Conservation (phyloP, 768 basidiomycete genomes). For the Naganishia antarctica region DNA sequence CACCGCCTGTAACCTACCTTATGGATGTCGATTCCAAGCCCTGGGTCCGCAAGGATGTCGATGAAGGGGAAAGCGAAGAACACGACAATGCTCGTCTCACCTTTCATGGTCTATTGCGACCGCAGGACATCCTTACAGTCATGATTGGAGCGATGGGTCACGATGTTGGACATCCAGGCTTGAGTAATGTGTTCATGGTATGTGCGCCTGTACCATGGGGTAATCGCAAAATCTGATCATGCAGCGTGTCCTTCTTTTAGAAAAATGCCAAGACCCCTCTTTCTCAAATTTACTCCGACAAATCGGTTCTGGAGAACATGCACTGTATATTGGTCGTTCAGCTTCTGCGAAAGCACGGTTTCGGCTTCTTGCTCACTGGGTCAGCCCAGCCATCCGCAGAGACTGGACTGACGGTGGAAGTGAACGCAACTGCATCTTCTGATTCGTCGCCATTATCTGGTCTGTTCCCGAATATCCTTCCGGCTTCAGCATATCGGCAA, state of each 20-base stretch:
- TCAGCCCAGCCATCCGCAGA: background rate
- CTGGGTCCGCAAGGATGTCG: slow-evolving; percentile 37
- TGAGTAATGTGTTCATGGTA: slow-evolving; percentile 91
- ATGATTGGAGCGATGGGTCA: slow-evolving; percentile 93
- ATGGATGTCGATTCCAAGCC: slow-evolving; percentile 43
- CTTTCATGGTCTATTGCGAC: slow-evolving; percentile 50
- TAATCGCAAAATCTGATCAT: background rate
- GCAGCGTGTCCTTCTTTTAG: slow-evolving; percentile 50
- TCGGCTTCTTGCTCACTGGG: slow-evolving; percentile 53
- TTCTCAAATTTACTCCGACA: slow-evolving; percentile 78
- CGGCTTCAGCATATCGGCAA: slow-evolving; percentile 9
- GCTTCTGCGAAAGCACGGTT: slow-evolving; percentile 72
- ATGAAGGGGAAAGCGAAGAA: slow-evolving; percentile 27
- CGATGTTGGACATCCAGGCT: slow-evolving; percentile 93
- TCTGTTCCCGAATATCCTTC: slow-evolving; percentile 21
- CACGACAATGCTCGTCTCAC: slow-evolving; percentile 31
- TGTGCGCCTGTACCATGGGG: slow-evolving; percentile 39
- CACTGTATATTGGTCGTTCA: slow-evolving; percentile 76
- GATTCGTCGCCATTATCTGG: slow-evolving; percentile 13
- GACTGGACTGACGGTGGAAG: slow-evolving; percentile 2
- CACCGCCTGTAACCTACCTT: slow-evolving; percentile 70
- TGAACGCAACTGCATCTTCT: slow-evolving; percentile 5
- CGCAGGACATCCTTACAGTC: slow-evolving; percentile 74
- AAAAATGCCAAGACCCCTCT: slow-evolving; percentile 90
- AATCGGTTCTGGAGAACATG: slow-evolving; percentile 83